Base-by-base conservation (phyloP, 2,329 filamentous ascomycete genomes). In the Neocatenulostroma microsporum region DNA sequence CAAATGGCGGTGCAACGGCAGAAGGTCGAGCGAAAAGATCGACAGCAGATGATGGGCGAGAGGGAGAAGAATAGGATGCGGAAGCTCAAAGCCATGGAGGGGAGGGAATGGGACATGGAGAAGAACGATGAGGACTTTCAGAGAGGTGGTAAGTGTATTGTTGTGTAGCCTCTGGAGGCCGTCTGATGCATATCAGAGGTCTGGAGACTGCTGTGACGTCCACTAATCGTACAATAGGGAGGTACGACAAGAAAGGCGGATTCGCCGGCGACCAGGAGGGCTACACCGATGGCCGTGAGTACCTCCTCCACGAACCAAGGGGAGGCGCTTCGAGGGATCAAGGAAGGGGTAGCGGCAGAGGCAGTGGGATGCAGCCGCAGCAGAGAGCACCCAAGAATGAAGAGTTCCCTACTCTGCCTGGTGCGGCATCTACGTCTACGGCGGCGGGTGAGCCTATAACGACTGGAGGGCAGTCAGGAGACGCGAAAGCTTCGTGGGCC, bases 21-120 rank as follows among this genome's bases (percentile, higher is more conserved):
- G 38, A 68, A 69, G 34, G 63, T 61, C 19, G 70, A 78, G 47
- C 56, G 66, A 18, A 56, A 62, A 38, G 70, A 76, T 40, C 58
- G 74, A 21, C 70, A 70, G 40, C 68, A 70, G 36, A 77, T 80
- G 74, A 74, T 78, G 57, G 68, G 66, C 15, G 76, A 80, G 57
- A 64, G 76, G 14, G 76, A 80, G 55, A 69, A 67, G 50, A 80
- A 80, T 45, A 60, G 76, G 24, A 64, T 66, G 45, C 57, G 76
- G 31, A 80, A 80, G 49, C 56, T 80, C 9, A 69, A 74, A 27
- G 73, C 74, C 1, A 62, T 73, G 48, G 67, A 63, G 2, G 74
- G 74, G 1, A 60, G 76, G 12, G 76, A 80, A 48, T 80, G 76
- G 76, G 76, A 80, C 54, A 63, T 68, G 4, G 69, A 75, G 45